Evolutionary conservation across 352 stramenopile genomes (phyloP).

Genomic region (Phytophthora syringae): DNA sequence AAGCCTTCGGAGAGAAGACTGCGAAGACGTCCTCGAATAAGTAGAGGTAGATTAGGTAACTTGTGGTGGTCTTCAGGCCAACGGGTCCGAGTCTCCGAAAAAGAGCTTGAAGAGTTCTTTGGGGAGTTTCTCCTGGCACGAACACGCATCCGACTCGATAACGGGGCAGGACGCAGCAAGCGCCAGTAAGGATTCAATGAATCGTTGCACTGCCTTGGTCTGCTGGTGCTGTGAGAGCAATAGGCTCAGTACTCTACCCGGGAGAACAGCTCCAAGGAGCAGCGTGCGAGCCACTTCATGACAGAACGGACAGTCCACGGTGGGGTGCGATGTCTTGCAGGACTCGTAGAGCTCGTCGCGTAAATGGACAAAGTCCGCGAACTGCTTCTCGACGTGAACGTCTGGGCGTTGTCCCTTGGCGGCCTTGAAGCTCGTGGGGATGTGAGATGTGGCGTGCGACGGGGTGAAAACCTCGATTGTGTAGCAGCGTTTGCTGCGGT

Average conservation of each 20-base stretch:
- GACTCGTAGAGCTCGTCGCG: conserved; percentile 40
- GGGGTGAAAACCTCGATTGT: conserved; percentile 25
- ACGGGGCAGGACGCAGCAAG: conserved; percentile 13
- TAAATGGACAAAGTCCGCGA: conserved; percentile 41
- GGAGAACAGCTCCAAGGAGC: conserved; percentile 27
- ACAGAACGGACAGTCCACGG: conserved; percentile 40
- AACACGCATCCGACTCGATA: conserved; percentile 14
- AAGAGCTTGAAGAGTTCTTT: conserved; percentile 22
- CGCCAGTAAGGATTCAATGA: conserved; percentile 18
- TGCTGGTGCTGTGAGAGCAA: conserved; percentile 24
- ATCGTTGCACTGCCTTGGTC: conserved; percentile 23
- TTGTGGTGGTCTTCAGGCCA: conserved; percentile 5
- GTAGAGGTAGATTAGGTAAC: conserved; percentile 1
- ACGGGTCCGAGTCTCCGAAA: background rate
- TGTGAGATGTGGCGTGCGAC: conserved; percentile 16
- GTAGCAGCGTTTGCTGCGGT: conserved; percentile 14
- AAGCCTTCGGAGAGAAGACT: background rate
- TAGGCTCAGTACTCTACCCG: conserved; percentile 13
- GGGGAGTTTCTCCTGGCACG: conserved; percentile 28
- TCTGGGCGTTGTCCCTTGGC: conserved; percentile 11
- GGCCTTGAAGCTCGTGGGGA: conserved; percentile 22
- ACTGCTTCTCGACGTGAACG: conserved; percentile 14
- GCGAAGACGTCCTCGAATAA: conserved; percentile 6
- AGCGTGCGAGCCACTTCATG: conserved; percentile 38
- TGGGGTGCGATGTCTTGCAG: conserved; percentile 27